Evolutionary conservation across 2,329 filamentous ascomycete species (phyloP).

Genomic region (Microsporum audouinii): DNA sequence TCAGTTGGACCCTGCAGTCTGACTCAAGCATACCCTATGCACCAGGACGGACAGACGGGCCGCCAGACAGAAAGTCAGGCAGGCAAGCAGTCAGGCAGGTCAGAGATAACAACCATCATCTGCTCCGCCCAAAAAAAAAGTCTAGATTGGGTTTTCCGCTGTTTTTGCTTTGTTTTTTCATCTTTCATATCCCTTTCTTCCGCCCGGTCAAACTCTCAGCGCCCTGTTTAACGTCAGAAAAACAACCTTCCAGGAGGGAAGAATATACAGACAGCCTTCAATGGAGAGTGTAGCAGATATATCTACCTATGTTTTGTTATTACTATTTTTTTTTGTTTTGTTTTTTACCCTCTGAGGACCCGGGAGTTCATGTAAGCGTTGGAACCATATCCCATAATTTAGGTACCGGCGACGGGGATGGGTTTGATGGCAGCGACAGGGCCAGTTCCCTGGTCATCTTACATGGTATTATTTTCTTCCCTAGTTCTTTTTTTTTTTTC

Average conservation of each 20-base stretch:
- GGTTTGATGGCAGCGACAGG: background rate
- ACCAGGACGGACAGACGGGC: background rate
- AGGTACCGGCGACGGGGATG: background rate
- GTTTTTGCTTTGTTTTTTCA: background rate
- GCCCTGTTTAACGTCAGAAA: conserved; percentile 1
- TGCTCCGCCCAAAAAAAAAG: background rate
- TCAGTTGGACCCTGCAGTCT: background rate
- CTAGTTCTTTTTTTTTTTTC: background rate
- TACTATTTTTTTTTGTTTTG: background rate
- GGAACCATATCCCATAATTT: background rate
- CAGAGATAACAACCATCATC: too few species aligned
- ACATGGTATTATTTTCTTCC: background rate
- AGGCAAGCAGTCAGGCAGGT: too few species aligned
- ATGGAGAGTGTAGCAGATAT: background rate
- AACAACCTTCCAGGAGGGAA: conserved; percentile 2
- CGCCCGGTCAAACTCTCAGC: background rate
- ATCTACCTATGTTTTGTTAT: background rate
- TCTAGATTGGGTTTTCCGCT: background rate
- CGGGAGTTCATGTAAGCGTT: background rate
- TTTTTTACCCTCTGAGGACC: background rate
- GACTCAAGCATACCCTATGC: background rate
- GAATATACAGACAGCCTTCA: background rate
- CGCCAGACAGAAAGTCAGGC: too few species aligned
- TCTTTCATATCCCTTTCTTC: background rate
- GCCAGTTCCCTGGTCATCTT: background rate